These are phyloP conservation scores for Coemansia sp. DNA, from an alignment of 192 early-diverging fungal species.

Conservation along the genomic window DNA sequence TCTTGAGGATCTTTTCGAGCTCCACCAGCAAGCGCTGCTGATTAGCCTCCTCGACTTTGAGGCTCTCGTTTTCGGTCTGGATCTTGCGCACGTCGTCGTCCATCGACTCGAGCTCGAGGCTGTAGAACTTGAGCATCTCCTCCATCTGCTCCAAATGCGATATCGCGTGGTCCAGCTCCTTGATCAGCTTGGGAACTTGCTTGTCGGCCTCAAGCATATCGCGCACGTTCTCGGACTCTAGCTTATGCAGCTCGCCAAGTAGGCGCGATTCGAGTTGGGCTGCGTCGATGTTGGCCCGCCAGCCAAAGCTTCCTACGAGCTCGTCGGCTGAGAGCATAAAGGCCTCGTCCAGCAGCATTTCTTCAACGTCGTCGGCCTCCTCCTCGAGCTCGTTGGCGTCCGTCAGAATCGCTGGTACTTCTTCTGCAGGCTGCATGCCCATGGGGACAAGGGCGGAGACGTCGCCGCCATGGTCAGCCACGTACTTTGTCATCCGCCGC, in stretches of 20 bases:
- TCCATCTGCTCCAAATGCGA: constrained; percentile 84
- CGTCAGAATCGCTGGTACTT: background rate
- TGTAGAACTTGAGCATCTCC: constrained; percentile 83
- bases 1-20: constrained; percentile 74
- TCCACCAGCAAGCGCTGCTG: constrained; percentile 85
- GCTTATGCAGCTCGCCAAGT: constrained; percentile 77
- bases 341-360: constrained; percentile 63
- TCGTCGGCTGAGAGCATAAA: constrained; percentile 77
- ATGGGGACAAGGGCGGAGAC: constrained; percentile 47
- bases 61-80: constrained; percentile 85
- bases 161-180: constrained; percentile 83
- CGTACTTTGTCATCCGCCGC: constrained; percentile 54
- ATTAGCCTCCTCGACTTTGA: constrained; percentile 87
- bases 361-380: constrained; percentile 45
- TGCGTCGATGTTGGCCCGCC: constrained; percentile 86
- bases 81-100: constrained; percentile 95
- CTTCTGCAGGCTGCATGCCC: constrained; percentile 30
- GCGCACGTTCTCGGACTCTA: constrained; percentile 88
- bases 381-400: constrained; percentile 31
- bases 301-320: constrained; percentile 82
- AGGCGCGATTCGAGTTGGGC: constrained; percentile 84
- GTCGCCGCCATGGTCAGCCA: constrained; percentile 49
- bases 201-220: constrained; percentile 92
- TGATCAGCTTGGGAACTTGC: constrained; percentile 75
- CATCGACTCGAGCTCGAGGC: constrained; percentile 88